phyloP scores from a whole-genome alignment of 345 rosid species.

The Cardamine resedifolia region DNA sequence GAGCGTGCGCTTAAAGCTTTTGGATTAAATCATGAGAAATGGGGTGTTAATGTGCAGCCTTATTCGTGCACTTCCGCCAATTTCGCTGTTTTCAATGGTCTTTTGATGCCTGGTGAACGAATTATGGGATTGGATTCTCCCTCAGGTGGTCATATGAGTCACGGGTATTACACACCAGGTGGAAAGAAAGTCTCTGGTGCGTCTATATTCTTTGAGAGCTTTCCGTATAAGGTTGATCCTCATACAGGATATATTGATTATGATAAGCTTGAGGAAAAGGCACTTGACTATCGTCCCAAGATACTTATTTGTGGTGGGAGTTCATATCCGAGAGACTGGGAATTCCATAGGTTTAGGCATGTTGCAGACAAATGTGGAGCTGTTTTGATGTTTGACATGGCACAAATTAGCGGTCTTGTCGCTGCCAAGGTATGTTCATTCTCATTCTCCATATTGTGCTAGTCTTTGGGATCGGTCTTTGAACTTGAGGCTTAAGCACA shows the following conservation, averaged over 20 bases:
- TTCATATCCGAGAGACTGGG: slow-evolving; percentile 84
- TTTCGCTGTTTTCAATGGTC: slow-evolving; percentile 66
- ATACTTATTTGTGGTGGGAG: slow-evolving; percentile 90
- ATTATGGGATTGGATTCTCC: slow-evolving; percentile 80
- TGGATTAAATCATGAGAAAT: slow-evolving; percentile 51
- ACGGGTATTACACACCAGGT: slow-evolving; percentile 69
- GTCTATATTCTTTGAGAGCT: slow-evolving; percentile 81
- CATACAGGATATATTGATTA: slow-evolving; percentile 69
- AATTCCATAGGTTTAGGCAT: slow-evolving; percentile 71
- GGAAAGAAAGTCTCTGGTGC: slow-evolving; percentile 80
- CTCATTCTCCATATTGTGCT: not conserved
- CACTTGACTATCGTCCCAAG: slow-evolving; percentile 79
- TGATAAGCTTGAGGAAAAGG: slow-evolving; percentile 82
- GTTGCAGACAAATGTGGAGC: slow-evolving; percentile 79
- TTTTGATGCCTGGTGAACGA: slow-evolving; percentile 64
- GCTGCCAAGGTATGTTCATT: slow-evolving; percentile 73
- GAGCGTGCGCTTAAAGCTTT: slow-evolving; percentile 70
- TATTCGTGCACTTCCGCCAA: slow-evolving; percentile 83
- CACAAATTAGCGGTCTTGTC: slow-evolving; percentile 78
- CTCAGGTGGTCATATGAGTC: slow-evolving; percentile 79
- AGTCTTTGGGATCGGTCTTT: slow-evolving; percentile 3
- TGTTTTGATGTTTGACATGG: slow-evolving; percentile 75
- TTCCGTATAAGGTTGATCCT: slow-evolving; percentile 76
- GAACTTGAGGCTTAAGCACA: slow-evolving; percentile 9
- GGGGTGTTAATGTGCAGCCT: slow-evolving; percentile 90